These are phyloP conservation scores for Podaxis sp. DNA, from an alignment of 768 basidiomycete species.

Conservation along the genomic window DNA sequence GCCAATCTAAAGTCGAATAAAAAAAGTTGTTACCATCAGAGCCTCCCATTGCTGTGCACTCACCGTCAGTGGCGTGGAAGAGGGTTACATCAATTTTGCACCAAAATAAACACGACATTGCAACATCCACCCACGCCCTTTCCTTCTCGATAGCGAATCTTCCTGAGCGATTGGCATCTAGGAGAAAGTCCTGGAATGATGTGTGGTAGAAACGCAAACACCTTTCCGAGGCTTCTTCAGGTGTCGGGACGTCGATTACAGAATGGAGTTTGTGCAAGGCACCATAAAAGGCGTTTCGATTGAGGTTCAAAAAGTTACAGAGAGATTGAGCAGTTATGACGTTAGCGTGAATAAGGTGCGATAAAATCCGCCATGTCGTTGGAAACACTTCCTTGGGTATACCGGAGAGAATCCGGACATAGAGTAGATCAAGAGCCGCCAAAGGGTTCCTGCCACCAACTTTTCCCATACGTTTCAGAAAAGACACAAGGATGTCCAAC, in stretches of 20 bases:
- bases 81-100: neutral
- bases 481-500: neutral
- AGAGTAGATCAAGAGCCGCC: conserved; percentile 6
- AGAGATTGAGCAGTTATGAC: too few relatives aligned
- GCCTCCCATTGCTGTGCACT: neutral
- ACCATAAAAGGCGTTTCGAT: neutral
- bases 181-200: conserved; percentile 1
- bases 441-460: neutral
- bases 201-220: neutral
- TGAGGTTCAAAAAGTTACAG: too few relatives aligned
- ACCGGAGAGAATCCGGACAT: neutral
- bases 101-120: neutral
- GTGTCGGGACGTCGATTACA: neutral
- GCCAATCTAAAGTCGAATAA: too few relatives aligned
- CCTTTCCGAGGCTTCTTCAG: neutral
- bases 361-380: neutral
- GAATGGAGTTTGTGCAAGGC: neutral
- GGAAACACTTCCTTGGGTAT: neutral
- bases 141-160: neutral
- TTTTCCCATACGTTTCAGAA: neutral
- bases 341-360: neutral
- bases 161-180: neutral
- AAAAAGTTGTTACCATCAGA: too few relatives aligned
- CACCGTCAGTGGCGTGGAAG: conserved; percentile 1
- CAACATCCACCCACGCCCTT: too few relatives aligned